phyloP scores from a whole-genome alignment of 2,329 filamentous ascomycete genomes.

The Ophidiomyces ophidiicola region DNA sequence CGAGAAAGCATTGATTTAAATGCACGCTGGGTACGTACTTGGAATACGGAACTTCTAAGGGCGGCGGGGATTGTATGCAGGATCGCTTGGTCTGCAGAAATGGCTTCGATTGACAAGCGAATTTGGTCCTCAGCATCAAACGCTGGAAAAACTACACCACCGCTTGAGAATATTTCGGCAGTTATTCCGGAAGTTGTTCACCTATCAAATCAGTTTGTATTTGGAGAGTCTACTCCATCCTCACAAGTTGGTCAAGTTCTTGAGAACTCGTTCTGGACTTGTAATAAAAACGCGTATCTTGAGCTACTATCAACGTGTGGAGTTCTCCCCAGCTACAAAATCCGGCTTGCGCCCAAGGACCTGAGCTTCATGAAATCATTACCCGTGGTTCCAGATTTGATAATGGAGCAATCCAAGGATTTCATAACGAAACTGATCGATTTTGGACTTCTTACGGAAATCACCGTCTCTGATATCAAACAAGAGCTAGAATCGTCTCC shows the following conservation, averaged over 20 bases:
- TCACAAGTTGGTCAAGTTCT: constrained; percentile 71
- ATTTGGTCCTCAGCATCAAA: constrained; percentile 36
- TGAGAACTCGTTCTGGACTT: constrained; percentile 93
- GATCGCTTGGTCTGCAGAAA: constrained; percentile 77
- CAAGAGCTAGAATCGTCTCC: constrained; percentile 72
- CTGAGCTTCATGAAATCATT: constrained; percentile 76
- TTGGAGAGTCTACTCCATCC: constrained; percentile 80
- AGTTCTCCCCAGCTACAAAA: constrained; percentile 68
- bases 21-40: constrained; percentile 82
- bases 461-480: constrained; percentile 77
- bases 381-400: constrained; percentile 66
- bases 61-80: constrained; percentile 82
- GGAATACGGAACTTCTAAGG: constrained; percentile 89
- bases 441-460: constrained; percentile 73
- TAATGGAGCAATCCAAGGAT: constrained; percentile 52
- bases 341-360: constrained; percentile 61
- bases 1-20: constrained; percentile 95
- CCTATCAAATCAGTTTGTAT: constrained; percentile 75
- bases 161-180: constrained; percentile 50
- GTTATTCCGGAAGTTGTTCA: constrained; percentile 71
- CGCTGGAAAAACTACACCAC: constrained; percentile 41
- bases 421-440: constrained; percentile 73
- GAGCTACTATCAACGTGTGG: constrained; percentile 82
- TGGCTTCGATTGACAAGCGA: constrained; percentile 59
- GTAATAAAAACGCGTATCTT: constrained; percentile 67